A percentile compares a stretch with the other conserved stretches of the same genome.
These are phyloP conservation scores for Jackrogersella multiformis DNA, from an alignment of 495 filamentous ascomycete genomes.

Conservation along the genomic window DNA sequence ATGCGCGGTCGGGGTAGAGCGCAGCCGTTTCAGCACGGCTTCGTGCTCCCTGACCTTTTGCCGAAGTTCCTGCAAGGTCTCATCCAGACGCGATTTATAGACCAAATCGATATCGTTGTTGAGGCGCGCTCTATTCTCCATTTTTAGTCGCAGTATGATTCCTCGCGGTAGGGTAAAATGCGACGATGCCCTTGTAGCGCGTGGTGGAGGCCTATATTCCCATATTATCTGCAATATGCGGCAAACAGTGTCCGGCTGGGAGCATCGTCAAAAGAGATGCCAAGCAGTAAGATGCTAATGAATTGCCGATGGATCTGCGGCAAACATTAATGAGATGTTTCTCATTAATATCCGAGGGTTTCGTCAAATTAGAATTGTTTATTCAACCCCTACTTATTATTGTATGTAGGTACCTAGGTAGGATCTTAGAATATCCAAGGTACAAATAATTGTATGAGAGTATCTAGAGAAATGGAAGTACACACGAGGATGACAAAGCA, in stretches of 20 bases:
- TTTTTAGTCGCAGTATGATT: conserved; percentile 22
- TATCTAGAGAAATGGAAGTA: neutral
- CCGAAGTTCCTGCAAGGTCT: conserved; percentile 71
- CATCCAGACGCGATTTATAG: conserved; percentile 66
- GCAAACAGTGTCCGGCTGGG: conserved; percentile 11
- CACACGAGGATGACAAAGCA: conserved; percentile 25
- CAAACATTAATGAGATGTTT: conserved; percentile 9
- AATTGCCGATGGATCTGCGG: conserved; percentile 40
- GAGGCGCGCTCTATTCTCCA: conserved; percentile 34
- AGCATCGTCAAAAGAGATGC: conserved; percentile 18
- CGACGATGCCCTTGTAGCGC: conserved; percentile 21
- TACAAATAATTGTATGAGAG: neutral
- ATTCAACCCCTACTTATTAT: too few species aligned
- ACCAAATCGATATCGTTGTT: conserved; percentile 36
- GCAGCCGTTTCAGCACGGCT: conserved; percentile 61
- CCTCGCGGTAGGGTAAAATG: conserved; percentile 15
- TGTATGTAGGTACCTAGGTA: too few species aligned
- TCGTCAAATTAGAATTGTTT: too few species aligned
- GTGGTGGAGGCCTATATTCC: conserved; percentile 16
- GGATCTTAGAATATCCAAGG: neutral
- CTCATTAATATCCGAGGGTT: conserved; percentile 22
- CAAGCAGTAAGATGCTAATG: conserved; percentile 22
- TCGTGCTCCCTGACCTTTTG: conserved; percentile 71
- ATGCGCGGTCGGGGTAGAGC: conserved; percentile 33
- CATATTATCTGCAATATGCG: conserved; percentile 34